A percentile compares a stretch with the other conserved stretches of the same genome.
phyloP scores from a whole-genome alignment of 495 filamentous ascomycete species.

The Penicillium cataractarum region DNA sequence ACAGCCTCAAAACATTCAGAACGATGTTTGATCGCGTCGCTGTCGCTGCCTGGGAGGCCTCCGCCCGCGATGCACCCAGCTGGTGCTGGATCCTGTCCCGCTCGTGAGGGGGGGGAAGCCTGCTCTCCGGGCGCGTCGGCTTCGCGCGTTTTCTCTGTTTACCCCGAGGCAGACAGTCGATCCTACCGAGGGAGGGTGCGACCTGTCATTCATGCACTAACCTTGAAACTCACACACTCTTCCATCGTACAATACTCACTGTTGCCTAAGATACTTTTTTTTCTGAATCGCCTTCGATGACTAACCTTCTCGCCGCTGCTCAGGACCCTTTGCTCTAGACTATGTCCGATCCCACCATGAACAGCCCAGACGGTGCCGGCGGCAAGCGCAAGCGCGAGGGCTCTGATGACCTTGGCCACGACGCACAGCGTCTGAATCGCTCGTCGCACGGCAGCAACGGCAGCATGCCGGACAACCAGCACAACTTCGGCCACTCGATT shows the following conservation, averaged over 20 bases:
- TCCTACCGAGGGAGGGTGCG: slow-evolving; percentile 16
- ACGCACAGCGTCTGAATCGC: slow-evolving; percentile 47
- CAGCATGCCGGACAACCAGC: slow-evolving; percentile 44
- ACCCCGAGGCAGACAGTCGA: slow-evolving; percentile 23
- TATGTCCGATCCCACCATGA: slow-evolving; percentile 50
- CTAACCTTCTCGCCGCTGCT: slow-evolving; percentile 17
- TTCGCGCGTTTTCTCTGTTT: slow-evolving; percentile 33
- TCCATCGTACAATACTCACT: slow-evolving; percentile 1
- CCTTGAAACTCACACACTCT: slow-evolving; percentile 1
- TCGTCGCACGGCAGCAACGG: slow-evolving; percentile 52
- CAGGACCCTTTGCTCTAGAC: slow-evolving; percentile 19
- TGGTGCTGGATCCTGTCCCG: slow-evolving; percentile 10
- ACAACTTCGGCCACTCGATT: slow-evolving; percentile 46
- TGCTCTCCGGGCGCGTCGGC: slow-evolving; percentile 31
- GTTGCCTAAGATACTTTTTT: slow-evolving; percentile 2
- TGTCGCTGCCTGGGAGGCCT: background rate
- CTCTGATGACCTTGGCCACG: slow-evolving; percentile 47
- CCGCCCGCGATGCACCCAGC: background rate
- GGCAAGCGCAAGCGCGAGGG: slow-evolving; percentile 52
- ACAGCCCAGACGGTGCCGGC: slow-evolving; percentile 41
- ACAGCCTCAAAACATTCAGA: background rate
- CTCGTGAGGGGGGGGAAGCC: background rate
- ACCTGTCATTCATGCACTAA: slow-evolving; percentile 13
- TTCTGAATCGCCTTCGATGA: slow-evolving; percentile 19
- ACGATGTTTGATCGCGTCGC: slow-evolving; percentile 2